phyloP scores from a whole-genome alignment of 2,329 filamentous ascomycete genomes.

The Fusarium musae region DNA sequence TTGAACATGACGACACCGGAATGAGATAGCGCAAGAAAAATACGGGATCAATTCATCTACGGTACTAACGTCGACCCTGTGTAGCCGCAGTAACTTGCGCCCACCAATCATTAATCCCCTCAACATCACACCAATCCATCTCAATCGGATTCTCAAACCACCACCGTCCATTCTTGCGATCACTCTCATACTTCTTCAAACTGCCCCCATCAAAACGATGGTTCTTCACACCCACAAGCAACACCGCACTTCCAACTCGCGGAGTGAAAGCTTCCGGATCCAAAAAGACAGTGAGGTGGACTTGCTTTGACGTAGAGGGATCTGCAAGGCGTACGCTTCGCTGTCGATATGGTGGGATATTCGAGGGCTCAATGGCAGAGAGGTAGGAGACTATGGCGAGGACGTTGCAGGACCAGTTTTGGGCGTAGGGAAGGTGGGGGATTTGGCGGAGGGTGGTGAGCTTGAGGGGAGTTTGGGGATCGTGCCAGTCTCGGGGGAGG shows the following conservation, averaged over 20 bases:
- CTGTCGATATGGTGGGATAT: slow-evolving; percentile 61
- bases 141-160: slow-evolving; percentile 62
- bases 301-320: slow-evolving; percentile 62
- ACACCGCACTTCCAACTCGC: slow-evolving; percentile 58
- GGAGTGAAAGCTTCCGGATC: slow-evolving; percentile 62
- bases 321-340: slow-evolving; percentile 63
- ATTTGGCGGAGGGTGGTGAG: slow-evolving; percentile 63
- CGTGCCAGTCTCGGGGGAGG: slow-evolving; percentile 55
- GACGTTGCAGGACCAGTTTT: slow-evolving; percentile 68
- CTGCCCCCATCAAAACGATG: slow-evolving; percentile 63
- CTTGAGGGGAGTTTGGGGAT: slow-evolving; percentile 58
- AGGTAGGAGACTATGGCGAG: slow-evolving; percentile 62
- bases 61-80: neutral
- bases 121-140: slow-evolving; percentile 62
- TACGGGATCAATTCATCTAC: neutral
- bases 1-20: accelerated
- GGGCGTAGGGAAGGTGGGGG: slow-evolving; percentile 64
- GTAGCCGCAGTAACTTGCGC: slow-evolving; percentile 33
- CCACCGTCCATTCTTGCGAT: slow-evolving; percentile 54
- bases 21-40: neutral
- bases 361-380: slow-evolving; percentile 59
- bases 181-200: slow-evolving; percentile 58
- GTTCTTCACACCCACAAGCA: slow-evolving; percentile 67
- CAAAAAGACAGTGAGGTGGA: slow-evolving; percentile 65
- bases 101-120: slow-evolving; percentile 60